Conservation (phyloP, 495 filamentous ascomycete genomes). For the Chlorociboria aeruginascens region DNA sequence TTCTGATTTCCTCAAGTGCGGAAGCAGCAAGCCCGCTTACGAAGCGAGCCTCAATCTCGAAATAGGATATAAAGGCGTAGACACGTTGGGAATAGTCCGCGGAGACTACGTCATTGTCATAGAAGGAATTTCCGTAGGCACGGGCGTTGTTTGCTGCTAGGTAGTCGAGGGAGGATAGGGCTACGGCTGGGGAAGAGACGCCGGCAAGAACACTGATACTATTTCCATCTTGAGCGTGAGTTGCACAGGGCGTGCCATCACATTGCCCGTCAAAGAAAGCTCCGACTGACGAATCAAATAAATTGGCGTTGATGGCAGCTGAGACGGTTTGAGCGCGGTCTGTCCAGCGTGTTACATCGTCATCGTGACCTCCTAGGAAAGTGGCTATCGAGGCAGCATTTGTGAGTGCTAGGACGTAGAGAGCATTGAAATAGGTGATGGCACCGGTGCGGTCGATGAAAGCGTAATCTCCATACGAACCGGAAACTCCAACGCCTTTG, state of each 20-base stretch:
- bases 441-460: slow-evolving; percentile 32
- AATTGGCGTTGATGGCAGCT: slow-evolving; percentile 19
- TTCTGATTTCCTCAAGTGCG: slow-evolving; percentile 29
- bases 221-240: slow-evolving; percentile 37
- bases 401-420: slow-evolving; percentile 32
- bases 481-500: slow-evolving; percentile 20
- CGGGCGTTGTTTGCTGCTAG: slow-evolving; percentile 19
- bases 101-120: slow-evolving; percentile 27
- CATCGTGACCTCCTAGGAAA: slow-evolving; percentile 12
- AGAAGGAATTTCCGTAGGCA: slow-evolving; percentile 34
- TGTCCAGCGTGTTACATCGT: slow-evolving; percentile 26
- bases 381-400: slow-evolving; percentile 29
- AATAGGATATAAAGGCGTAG: slow-evolving; percentile 40
- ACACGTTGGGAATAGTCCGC: slow-evolving; percentile 28
- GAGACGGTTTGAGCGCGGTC: slow-evolving; percentile 23
- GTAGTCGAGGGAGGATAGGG: slow-evolving; percentile 24
- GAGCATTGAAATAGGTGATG: slow-evolving; percentile 35
- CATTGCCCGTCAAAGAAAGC: slow-evolving; percentile 30
- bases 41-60: slow-evolving; percentile 35
- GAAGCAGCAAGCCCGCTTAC: slow-evolving; percentile 19
- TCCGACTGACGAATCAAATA: slow-evolving; percentile 25
- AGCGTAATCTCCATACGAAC: slow-evolving; percentile 35
- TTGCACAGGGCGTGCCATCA: slow-evolving; percentile 15
- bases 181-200: slow-evolving; percentile 20
- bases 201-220: slow-evolving; percentile 28